A percentile compares a stretch with the other conserved stretches of the same genome.
phyloP scores from a whole-genome alignment of 345 rosid species.

The Bruguiera parviflora region DNA sequence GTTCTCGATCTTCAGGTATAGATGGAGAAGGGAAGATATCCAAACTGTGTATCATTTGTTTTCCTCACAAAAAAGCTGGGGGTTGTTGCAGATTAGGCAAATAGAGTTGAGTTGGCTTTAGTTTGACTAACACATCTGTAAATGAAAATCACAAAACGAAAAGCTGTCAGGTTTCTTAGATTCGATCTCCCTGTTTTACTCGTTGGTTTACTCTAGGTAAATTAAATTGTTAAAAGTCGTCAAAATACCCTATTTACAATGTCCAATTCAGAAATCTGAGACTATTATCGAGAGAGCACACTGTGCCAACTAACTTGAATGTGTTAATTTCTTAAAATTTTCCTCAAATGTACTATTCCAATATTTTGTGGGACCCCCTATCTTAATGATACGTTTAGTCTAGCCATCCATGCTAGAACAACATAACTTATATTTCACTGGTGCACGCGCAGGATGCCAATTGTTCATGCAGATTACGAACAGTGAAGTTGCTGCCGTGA shows the following conservation, averaged over 20 bases:
- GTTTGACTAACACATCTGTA: slow-evolving; percentile 22
- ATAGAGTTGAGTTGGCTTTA: slow-evolving; percentile 5
- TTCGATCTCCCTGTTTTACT: slow-evolving; percentile 9
- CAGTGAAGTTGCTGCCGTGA: no score
- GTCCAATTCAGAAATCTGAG: not conserved
- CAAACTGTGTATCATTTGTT: slow-evolving; percentile 19
- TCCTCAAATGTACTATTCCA: not conserved
- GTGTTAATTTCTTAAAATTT: not conserved
- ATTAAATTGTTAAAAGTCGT: not conserved
- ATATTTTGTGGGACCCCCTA: not conserved
- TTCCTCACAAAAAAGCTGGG: slow-evolving; percentile 21
- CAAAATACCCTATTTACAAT: not conserved
- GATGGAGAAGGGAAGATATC: slow-evolving; percentile 16
- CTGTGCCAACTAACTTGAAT: not conserved
- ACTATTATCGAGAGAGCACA: slow-evolving; percentile 5
- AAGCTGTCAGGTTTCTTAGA: slow-evolving; percentile 11
- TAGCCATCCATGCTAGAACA: no score
- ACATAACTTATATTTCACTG: no score
- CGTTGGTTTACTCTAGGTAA: not conserved
- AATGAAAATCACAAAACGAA: slow-evolving; percentile 23
- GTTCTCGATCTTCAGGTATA: slow-evolving; percentile 38
- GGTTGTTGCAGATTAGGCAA: slow-evolving; percentile 19
- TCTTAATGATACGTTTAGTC: no score
- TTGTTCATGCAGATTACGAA: no score
- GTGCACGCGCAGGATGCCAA: no score